Conservation (phyloP, 2,329 filamentous ascomycete species). For the Sarocladiaceae sp. region DNA sequence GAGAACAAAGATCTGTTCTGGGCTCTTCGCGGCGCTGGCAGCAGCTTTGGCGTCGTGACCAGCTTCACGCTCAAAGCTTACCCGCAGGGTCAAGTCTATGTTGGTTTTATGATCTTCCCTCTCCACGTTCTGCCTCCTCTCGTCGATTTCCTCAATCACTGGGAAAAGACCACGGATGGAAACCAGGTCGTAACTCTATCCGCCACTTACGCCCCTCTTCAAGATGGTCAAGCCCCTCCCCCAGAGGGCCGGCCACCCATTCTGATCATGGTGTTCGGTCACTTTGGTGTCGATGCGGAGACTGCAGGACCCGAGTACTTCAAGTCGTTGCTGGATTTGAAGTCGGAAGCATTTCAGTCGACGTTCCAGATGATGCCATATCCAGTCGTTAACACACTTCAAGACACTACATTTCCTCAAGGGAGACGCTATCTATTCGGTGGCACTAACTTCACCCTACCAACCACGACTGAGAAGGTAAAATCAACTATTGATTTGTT, state of each 20-base stretch:
- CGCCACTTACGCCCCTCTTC: slow-evolving; percentile 18
- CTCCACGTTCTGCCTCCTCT: slow-evolving; percentile 20
- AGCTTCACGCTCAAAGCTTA: slow-evolving; percentile 28
- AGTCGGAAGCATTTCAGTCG: slow-evolving; percentile 27
- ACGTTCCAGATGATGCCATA: slow-evolving; percentile 32
- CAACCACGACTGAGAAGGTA: background rate
- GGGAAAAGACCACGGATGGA: slow-evolving; percentile 20
- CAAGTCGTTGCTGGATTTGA: slow-evolving; percentile 26
- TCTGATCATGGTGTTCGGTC: slow-evolving; percentile 18
- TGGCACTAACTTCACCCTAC: slow-evolving; percentile 34
- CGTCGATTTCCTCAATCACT: slow-evolving; percentile 23
- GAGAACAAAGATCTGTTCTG: slow-evolving; percentile 38
- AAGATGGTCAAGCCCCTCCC: background rate
- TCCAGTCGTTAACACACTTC: slow-evolving; percentile 28
- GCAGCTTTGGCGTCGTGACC: slow-evolving; percentile 37
- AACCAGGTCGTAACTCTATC: slow-evolving; percentile 14
- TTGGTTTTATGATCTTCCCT: slow-evolving; percentile 21
- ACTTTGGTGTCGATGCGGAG: slow-evolving; percentile 30
- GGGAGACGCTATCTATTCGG: slow-evolving; percentile 30
- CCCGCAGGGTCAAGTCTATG: slow-evolving; percentile 25
- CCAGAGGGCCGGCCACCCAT: slow-evolving; percentile 17
- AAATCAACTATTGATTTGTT: background rate
- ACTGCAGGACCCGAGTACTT: slow-evolving; percentile 29
- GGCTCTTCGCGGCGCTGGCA: slow-evolving; percentile 33
- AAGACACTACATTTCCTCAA: slow-evolving; percentile 26